A percentile compares a stretch with the other conserved stretches of the same genome.
These are phyloP conservation scores for Neofusicoccum cordaticola DNA, from an alignment of 2,329 filamentous ascomycete species.

Conservation along the genomic window DNA sequence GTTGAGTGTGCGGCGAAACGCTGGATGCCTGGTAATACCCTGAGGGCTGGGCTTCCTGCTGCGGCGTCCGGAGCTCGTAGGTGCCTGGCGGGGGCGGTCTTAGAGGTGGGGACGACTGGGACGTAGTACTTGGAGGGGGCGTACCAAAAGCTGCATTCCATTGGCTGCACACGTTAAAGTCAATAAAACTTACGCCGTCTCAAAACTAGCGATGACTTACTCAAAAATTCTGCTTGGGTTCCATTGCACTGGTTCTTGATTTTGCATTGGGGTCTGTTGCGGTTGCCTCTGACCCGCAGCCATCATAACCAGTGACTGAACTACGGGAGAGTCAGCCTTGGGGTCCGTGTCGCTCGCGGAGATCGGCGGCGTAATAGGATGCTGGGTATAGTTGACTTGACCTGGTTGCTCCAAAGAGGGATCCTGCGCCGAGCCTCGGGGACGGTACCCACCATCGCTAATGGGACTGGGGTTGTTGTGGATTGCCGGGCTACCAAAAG, in stretches of 20 bases:
- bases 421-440: slow-evolving; percentile 48
- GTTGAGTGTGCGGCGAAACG: slow-evolving; percentile 33
- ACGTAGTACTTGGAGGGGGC: slow-evolving; percentile 46
- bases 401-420: slow-evolving; percentile 50
- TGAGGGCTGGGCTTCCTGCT: slow-evolving; percentile 33
- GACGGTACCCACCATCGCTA: slow-evolving; percentile 47
- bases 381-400: slow-evolving; percentile 65
- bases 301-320: slow-evolving; percentile 72
- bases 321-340: slow-evolving; percentile 72
- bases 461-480: slow-evolving; percentile 61
- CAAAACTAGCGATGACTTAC: slow-evolving; percentile 54
- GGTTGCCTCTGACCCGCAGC: slow-evolving; percentile 53
- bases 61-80: slow-evolving; percentile 36
- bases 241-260: slow-evolving; percentile 69
- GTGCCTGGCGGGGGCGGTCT: slow-evolving; percentile 40
- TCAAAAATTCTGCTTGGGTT: slow-evolving; percentile 87
- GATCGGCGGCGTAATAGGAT: slow-evolving; percentile 78
- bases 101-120: slow-evolving; percentile 45
- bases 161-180: slow-evolving; percentile 58
- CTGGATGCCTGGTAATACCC: slow-evolving; percentile 33
- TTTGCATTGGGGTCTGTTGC: slow-evolving; percentile 49
- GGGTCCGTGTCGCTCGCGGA: slow-evolving; percentile 69
- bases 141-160: slow-evolving; percentile 95
- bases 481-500: slow-evolving; percentile 74
- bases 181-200: slow-evolving; percentile 14